Conservation (phyloP, 2,329 filamentous ascomycete genomes). For the Hymenoscyphus fructigenus region DNA sequence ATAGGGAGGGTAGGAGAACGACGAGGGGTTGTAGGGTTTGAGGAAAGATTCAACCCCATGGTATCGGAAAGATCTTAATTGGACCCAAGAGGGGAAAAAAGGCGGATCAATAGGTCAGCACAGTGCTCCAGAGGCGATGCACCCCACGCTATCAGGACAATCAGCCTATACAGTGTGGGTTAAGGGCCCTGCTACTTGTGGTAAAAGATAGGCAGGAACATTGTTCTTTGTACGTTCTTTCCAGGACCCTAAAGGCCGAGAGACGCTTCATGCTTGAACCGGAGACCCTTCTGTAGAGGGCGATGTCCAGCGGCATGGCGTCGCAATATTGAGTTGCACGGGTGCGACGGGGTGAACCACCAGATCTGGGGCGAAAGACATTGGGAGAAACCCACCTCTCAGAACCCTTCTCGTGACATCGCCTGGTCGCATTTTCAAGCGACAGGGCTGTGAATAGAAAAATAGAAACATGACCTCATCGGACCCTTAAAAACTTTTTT, state of each 20-base stretch:
- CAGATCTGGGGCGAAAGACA: neutral
- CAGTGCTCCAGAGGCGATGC: no score
- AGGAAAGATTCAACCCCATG: slow-evolving; percentile 1
- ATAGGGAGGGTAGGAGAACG: no score
- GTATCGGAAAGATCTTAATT: neutral
- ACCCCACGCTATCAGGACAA: neutral
- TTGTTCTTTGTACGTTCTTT: slow-evolving; percentile 4
- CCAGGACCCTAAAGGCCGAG: neutral
- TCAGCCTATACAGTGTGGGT: neutral
- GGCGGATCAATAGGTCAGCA: neutral
- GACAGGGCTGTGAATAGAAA: neutral
- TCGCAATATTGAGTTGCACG: neutral
- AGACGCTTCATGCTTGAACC: neutral
- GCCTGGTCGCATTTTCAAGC: neutral
- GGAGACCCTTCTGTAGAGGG: slow-evolving; percentile 2
- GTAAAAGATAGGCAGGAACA: slow-evolving; percentile 10
- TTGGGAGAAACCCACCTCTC: neutral
- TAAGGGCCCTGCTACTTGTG: neutral
- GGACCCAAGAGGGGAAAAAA: neutral
- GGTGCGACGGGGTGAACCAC: neutral
- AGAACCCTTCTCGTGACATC: slow-evolving; percentile 3
- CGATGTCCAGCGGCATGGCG: neutral
- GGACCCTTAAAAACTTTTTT: slow-evolving; percentile 1
- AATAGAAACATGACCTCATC: slow-evolving; percentile 11
- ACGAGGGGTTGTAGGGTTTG: neutral